A percentile compares a stretch with the other conserved stretches of the same genome.
These are phyloP conservation scores for Porpolomopsis calyptriformis DNA, from an alignment of 768 basidiomycete genomes.

Conservation along the genomic window DNA sequence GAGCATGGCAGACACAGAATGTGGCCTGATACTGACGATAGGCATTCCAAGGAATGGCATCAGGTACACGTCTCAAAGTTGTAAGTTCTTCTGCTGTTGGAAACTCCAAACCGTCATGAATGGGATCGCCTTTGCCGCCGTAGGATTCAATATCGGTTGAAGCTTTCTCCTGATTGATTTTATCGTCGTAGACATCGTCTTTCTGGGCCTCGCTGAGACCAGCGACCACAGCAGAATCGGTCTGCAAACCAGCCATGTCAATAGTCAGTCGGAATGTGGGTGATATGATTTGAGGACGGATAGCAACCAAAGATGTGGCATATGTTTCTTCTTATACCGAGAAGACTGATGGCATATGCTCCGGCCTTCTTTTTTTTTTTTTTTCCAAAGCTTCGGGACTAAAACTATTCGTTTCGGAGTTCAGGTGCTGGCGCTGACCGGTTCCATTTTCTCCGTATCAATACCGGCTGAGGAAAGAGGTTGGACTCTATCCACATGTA, in stretches of 20 bases:
- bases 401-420: no score
- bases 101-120: conserved; percentile 47
- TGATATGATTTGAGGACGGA: neutral
- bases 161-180: neutral
- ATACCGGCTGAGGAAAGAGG: no score
- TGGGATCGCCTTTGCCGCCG: conserved; percentile 16
- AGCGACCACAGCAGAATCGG: conserved; percentile 8
- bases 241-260: conserved; percentile 10
- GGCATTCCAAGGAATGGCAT: conserved; percentile 46
- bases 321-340: neutral
- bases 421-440: no score
- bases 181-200: conserved; percentile 6
- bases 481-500: no score
- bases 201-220: conserved; percentile 4
- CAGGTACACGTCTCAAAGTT: conserved; percentile 52
- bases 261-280: no score
- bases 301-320: neutral
- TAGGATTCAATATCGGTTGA: conserved; percentile 6
- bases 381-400: no score
- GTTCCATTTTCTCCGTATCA: no score
- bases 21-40: conserved; percentile 28
- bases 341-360: no score
- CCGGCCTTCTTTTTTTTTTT: no score
- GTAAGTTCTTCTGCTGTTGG: conserved; percentile 51
- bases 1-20: neutral